Percentiles rank a stretch among this genome's conserved stretches.
phyloP scores from a whole-genome alignment of 345 rosid species.

The Lepidium sativum region DNA sequence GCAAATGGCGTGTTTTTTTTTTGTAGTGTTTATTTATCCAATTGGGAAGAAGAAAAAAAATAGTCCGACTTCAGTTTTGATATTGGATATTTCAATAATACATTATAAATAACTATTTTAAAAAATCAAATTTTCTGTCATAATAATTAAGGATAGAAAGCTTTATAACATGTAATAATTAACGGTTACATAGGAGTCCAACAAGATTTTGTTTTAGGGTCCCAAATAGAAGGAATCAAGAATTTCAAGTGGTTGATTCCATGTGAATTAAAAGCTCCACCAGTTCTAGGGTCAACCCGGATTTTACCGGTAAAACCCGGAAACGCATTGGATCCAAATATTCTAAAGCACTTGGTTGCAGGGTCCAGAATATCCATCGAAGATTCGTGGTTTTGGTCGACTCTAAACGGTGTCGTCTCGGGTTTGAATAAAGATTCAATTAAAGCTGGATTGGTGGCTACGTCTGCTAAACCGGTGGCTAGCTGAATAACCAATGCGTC shows the following conservation, averaged over 20 bases:
- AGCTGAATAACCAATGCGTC: conserved; percentile 55
- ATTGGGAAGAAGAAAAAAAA: too few species aligned
- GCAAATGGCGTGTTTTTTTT: too few species aligned
- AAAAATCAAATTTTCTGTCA: not conserved
- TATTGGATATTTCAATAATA: not conserved
- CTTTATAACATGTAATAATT: not conserved
- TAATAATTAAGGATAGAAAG: not conserved
- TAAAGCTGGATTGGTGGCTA: conserved; percentile 37
- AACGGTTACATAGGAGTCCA: conserved; percentile 30
- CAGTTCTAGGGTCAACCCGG: conserved; percentile 32
- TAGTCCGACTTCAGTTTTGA: not conserved
- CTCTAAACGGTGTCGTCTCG: not conserved
- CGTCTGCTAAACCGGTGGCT: conserved; percentile 47
- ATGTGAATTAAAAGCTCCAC: conserved; percentile 47
- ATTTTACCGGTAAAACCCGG: conserved; percentile 42
- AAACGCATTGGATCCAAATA: conserved; percentile 50
- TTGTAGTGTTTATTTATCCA: too few species aligned
- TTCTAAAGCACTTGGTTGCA: conserved; percentile 34
- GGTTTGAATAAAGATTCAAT: conserved; percentile 27
- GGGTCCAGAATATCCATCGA: conserved; percentile 20
- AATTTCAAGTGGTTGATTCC: conserved; percentile 45
- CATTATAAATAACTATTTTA: not conserved
- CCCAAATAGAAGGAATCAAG: conserved; percentile 69
- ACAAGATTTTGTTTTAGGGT: conserved; percentile 38
- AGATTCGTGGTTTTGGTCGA: not conserved